Evolutionary conservation across 2,329 filamentous ascomycete species (phyloP), one percentile per base, ranked within the genome.

Genomic region (Diaporthe citriasiana): DNA sequence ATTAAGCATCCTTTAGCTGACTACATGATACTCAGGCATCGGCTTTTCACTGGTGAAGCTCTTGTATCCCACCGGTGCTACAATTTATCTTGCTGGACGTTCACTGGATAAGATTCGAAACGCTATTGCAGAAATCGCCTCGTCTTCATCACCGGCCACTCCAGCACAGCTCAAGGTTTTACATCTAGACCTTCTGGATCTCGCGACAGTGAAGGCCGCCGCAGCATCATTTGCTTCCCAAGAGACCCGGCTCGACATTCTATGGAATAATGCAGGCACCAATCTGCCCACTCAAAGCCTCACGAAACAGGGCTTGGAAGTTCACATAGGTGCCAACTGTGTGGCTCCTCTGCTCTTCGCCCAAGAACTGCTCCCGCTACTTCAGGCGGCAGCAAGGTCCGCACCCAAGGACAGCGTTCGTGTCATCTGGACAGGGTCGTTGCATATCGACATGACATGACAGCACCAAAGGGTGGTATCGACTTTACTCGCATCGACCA

Each of bases 401-500:
- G 57, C 57, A 35, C 57, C 57, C 15, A 60, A 60, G 35, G 57
- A 60, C 57, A 60, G 57, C 38, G 57, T 63, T 4, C 57, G 57
- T 45, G 38, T 63, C 38, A 45, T 63, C 57, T 63, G 57, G 57
- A 45, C 57, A 3, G 57, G 57, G n/a, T 63, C 57, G 45, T 45
- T 63, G 38, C 57, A 63, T 45, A 45, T 63, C 38, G 57, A 63
- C 57, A 63, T 63, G 57, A 63, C 57, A 63, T 63, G 57, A 63
- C 57, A 63, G 57, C 57, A 45, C 57, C 57, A 45, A 63, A 63
- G n/a, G 57, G 38, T 17, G 57, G 57, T 45, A 12, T 63, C 57
- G 57, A 63, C 57, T 63, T 45, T 45, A 13, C 35, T 63, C 57
- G 57, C 57, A 45, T 63, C 57, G 38, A 63, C 19, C 19, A 63